Percentiles rank a stretch among this genome's conserved stretches.
Conservation (phyloP, 768 basidiomycete genomes). For the Epithele typhae region DNA sequence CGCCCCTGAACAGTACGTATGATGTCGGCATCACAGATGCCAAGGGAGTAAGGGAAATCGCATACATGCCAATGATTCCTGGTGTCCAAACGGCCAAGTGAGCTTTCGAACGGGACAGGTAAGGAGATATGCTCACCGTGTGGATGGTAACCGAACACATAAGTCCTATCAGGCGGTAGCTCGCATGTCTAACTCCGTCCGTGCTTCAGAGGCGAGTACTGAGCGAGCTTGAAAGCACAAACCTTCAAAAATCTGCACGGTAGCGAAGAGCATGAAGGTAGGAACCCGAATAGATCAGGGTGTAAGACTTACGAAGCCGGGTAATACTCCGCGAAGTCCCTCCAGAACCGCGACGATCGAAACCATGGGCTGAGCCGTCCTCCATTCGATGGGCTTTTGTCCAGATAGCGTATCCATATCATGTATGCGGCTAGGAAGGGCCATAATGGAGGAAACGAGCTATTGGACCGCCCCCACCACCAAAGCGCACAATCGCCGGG, state of each 20-base stretch:
- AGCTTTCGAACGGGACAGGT: background rate
- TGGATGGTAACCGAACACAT: constrained; percentile 98
- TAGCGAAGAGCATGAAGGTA: background rate
- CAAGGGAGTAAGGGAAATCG: constrained; percentile 7
- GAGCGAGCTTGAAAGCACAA: constrained; percentile 6
- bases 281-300: too few relatives aligned
- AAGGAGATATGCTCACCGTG: constrained; percentile 58
- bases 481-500: too few relatives aligned
- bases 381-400: constrained; percentile 70
- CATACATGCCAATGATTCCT: constrained; percentile 98
- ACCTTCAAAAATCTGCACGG: constrained; percentile 38
- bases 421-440: constrained; percentile 74
- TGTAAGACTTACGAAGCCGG: constrained; percentile 70
- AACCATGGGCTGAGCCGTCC: constrained; percentile 74
- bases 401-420: constrained; percentile 73
- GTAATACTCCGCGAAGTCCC: constrained; percentile 89
- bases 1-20: constrained; percentile 57
- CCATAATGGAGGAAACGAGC: constrained; percentile 89
- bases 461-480: constrained; percentile 26
- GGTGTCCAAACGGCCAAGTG: background rate
- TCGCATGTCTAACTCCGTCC: constrained; percentile 67
- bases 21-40: background rate
- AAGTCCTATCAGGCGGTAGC: constrained; percentile 86
- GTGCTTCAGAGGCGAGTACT: background rate
- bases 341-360: constrained; percentile 68